phyloP scores from a whole-genome alignment of 192 early-diverging fungal genomes.

The Coemansia sp. region DNA sequence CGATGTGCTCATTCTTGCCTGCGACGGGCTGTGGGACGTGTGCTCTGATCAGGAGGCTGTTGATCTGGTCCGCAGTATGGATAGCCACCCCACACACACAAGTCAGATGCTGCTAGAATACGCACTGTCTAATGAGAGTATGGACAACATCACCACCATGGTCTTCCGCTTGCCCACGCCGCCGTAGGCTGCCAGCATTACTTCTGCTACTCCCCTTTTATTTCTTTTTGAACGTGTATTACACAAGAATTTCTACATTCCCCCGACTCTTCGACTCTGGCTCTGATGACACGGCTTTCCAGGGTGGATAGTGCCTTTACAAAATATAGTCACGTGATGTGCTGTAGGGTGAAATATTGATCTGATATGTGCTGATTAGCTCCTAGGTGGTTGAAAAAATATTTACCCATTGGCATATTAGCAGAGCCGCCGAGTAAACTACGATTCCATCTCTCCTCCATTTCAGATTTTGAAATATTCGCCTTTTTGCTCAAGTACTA shows the following conservation, averaged over 20 bases:
- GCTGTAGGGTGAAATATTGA: slow-evolving; percentile 25
- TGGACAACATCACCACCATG: slow-evolving; percentile 94
- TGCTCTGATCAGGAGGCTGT: slow-evolving; percentile 94
- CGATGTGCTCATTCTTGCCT: slow-evolving; percentile 89
- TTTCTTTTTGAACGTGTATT: slow-evolving; percentile 3
- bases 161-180: slow-evolving; percentile 65
- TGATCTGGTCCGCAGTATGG: slow-evolving; percentile 74
- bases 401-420: background rate
- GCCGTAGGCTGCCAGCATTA: background rate
- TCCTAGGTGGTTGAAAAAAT: background rate
- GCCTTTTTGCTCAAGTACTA: slow-evolving; percentile 11
- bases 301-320: too few relatives aligned
- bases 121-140: slow-evolving; percentile 90
- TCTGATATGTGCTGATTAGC: background rate
- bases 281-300: background rate
- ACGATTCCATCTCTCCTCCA: slow-evolving; percentile 17
- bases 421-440: background rate
- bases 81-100: slow-evolving; percentile 75
- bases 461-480: slow-evolving; percentile 3
- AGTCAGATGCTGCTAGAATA: slow-evolving; percentile 79
- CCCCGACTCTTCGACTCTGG: too few relatives aligned
- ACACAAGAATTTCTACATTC: background rate
- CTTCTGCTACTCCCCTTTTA: background rate
- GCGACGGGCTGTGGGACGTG: slow-evolving; percentile 99
- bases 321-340: slow-evolving; percentile 18